Conservation (phyloP, 164 flowering plant species). For the Nymphaea colorata region DNA sequence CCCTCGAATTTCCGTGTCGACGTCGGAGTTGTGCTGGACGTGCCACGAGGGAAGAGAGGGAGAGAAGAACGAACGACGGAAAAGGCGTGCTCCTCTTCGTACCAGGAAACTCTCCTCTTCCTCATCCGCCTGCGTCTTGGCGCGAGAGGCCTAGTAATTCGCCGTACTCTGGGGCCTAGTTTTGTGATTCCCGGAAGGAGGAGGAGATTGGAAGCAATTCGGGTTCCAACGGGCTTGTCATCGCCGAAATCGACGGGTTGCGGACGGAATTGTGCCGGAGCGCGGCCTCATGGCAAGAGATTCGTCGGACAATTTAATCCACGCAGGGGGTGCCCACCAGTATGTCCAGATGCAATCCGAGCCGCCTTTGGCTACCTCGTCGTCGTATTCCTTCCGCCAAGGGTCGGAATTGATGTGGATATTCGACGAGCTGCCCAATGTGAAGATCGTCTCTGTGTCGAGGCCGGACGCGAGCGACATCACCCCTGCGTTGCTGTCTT, state of each 20-base stretch:
- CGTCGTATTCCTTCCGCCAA: conserved; percentile 8
- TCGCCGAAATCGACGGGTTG: background rate
- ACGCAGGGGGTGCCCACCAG: background rate
- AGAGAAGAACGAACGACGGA: background rate
- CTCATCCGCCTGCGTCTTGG: background rate
- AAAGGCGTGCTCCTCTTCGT: no score
- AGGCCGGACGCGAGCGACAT: conserved; percentile 87
- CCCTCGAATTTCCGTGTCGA: background rate
- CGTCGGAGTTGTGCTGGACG: background rate
- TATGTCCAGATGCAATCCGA: conserved; percentile 19
- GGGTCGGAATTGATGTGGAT: conserved; percentile 18
- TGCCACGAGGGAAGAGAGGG: background rate
- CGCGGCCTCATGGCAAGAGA: conserved; percentile 1
- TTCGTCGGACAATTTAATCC: conserved; percentile 2
- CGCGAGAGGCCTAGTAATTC: background rate
- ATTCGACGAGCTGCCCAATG: conserved; percentile 86
- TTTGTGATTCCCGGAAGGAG: background rate
- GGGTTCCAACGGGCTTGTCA: background rate
- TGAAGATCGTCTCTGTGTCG: conserved; percentile 76
- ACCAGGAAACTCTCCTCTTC: background rate
- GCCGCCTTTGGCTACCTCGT: background rate
- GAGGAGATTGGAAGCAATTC: background rate
- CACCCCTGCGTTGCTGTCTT: conserved; percentile 72
- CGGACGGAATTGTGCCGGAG: background rate
- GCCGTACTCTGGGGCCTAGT: background rate